phyloP scores from a whole-genome alignment of 164 flowering plant species.

The Magnolia changhungtana region DNA sequence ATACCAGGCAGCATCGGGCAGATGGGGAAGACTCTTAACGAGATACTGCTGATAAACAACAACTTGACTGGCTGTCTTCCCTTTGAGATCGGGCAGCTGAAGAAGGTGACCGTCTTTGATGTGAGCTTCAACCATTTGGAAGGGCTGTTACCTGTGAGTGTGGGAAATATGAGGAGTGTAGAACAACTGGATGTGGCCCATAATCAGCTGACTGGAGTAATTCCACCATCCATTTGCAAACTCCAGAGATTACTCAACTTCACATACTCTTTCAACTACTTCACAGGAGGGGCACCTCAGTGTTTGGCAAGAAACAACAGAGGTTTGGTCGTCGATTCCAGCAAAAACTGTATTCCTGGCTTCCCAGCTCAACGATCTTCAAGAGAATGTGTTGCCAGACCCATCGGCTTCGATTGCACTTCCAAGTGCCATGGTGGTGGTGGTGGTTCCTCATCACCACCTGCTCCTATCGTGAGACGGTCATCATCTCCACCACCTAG shows the following conservation, averaged over 20 bases:
- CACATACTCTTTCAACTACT: constrained; percentile 70
- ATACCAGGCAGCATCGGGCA: constrained; percentile 66
- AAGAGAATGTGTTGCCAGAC: constrained; percentile 48
- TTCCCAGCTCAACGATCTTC: constrained; percentile 40
- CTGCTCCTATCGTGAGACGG: neutral
- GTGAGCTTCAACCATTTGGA: constrained; percentile 62
- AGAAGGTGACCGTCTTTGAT: constrained; percentile 64
- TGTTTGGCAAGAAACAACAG: constrained; percentile 24
- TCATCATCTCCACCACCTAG: constrained; percentile 2
- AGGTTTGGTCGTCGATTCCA: constrained; percentile 16
- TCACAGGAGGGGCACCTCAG: constrained; percentile 57
- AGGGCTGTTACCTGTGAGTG: constrained; percentile 48
- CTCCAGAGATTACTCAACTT: constrained; percentile 63
- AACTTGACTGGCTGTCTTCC: constrained; percentile 70
- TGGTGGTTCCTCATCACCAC: neutral
- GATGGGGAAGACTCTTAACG: constrained; percentile 68
- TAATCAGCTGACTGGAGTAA: constrained; percentile 55
- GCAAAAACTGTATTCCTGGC: constrained; percentile 53
- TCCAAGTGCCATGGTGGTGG: neutral
- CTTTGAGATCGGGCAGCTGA: constrained; percentile 50
- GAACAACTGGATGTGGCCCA: constrained; percentile 80
- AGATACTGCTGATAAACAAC: constrained; percentile 68
- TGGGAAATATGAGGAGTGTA: constrained; percentile 52
- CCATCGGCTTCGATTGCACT: constrained; percentile 33
- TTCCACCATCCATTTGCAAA: constrained; percentile 51